phyloP scores from a whole-genome alignment of 192 early-diverging fungal genomes.

The Dispira simplex region DNA sequence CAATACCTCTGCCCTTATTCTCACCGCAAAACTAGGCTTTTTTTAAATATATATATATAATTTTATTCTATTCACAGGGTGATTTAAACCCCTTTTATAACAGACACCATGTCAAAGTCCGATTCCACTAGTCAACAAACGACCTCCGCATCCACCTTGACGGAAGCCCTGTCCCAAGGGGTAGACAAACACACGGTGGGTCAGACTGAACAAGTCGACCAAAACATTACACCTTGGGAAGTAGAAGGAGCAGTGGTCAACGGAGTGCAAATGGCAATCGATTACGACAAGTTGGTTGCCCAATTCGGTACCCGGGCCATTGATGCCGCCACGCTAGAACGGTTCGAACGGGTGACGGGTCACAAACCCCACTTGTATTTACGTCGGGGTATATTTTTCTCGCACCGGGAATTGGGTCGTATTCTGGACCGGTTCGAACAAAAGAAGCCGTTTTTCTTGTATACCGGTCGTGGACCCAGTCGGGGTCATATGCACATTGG shows the following conservation, averaged over 20 bases:
- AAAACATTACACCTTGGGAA: conserved; percentile 79
- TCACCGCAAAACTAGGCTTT: no score
- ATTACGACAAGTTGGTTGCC: conserved; percentile 82
- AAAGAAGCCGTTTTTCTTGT: conserved; percentile 94
- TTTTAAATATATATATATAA: no score
- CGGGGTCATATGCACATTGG: conserved; percentile 87
- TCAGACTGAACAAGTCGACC: conserved; percentile 11
- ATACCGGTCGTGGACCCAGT: conserved; percentile 94
- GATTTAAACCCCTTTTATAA: no score
- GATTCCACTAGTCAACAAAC: no score
- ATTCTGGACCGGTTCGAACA: conserved; percentile 88
- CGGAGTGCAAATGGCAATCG: conserved; percentile 71
- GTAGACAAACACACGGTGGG: neutral
- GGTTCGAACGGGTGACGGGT: conserved; percentile 77
- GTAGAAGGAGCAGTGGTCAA: conserved; percentile 85
- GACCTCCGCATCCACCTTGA: no score
- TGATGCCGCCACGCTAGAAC: conserved; percentile 52
- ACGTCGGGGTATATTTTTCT: conserved; percentile 86
- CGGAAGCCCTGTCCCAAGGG: no score
- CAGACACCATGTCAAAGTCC: no score
- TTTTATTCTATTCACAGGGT: no score
- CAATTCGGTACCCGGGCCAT: conserved; percentile 79
- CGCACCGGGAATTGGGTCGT: conserved; percentile 70
- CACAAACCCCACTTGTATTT: conserved; percentile 65
- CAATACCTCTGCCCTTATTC: no score